Conservation (phyloP, 2,329 filamentous ascomycete species). For the Pyricularia grisea region DNA sequence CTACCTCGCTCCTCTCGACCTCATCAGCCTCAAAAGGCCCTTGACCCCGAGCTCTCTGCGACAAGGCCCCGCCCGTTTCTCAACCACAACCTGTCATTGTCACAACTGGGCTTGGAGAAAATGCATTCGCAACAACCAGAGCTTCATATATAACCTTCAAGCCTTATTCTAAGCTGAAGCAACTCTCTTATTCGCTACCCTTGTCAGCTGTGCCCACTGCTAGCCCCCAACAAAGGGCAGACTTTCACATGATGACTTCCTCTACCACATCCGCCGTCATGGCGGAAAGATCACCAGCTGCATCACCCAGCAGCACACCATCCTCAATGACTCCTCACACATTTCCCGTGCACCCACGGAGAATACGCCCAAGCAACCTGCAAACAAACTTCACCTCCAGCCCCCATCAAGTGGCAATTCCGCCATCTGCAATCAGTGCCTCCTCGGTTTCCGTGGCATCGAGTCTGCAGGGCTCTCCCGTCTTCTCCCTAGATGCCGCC, state of each 20-base stretch:
- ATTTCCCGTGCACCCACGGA: conserved; percentile 24
- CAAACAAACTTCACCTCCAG: conserved; percentile 34
- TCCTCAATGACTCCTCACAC: conserved; percentile 30
- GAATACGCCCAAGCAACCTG: conserved; percentile 35
- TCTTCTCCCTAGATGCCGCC: conserved; percentile 42
- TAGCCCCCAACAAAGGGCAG: background rate
- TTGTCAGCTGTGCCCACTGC: background rate
- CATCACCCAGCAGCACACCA: conserved; percentile 21
- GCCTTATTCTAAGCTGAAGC: conserved; percentile 6
- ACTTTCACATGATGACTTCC: background rate
- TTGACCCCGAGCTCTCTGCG: background rate
- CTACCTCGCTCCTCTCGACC: background rate
- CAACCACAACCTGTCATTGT: conserved; percentile 10
- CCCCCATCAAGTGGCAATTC: conserved; percentile 27
- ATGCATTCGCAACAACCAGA: conserved; percentile 17
- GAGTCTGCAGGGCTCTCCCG: conserved; percentile 46
- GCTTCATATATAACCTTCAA: conserved; percentile 13
- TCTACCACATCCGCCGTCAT: background rate
- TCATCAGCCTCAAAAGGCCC: background rate
- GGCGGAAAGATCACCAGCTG: conserved; percentile 8
- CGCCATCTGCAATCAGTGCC: conserved; percentile 35
- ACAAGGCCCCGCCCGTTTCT: conserved; percentile 8
- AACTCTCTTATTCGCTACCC: background rate
- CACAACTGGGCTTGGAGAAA: conserved; percentile 10
- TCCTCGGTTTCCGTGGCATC: conserved; percentile 41